phyloP scores from a whole-genome alignment of 352 stramenopile genomes.

The Phytophthora multivora region DNA sequence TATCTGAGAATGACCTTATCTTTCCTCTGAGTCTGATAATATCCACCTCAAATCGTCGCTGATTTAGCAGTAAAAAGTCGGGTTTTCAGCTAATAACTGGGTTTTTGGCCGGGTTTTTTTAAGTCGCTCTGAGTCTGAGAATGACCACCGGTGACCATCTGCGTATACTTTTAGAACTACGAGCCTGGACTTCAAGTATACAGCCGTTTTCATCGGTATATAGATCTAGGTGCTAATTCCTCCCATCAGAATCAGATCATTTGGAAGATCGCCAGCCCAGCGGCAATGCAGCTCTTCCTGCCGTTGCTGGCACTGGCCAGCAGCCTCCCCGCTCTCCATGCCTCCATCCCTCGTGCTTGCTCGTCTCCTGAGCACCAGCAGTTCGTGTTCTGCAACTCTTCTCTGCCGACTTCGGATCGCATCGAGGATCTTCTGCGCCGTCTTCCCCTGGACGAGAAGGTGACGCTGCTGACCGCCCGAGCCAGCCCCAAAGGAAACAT shows the following conservation, averaged over 20 bases:
- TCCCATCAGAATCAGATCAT: slow-evolving; percentile 4
- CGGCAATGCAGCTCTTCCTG: slow-evolving; percentile 2
- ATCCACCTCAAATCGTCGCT: too few species aligned
- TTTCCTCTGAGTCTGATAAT: too few species aligned
- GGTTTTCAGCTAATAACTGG: too few species aligned
- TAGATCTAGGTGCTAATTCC: background rate
- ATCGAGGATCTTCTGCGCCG: slow-evolving; percentile 78
- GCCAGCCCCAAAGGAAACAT: slow-evolving; percentile 77
- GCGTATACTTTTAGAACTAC: too few species aligned
- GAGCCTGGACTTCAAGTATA: too few species aligned
- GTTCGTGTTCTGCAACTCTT: slow-evolving; percentile 83
- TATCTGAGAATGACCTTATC: too few species aligned
- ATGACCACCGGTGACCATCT: too few species aligned
- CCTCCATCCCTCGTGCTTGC: slow-evolving; percentile 68
- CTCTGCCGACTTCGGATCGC: slow-evolving; percentile 56
- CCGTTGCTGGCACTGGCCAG: background rate
- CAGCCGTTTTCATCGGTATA: too few species aligned
- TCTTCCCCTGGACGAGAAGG: slow-evolving; percentile 76
- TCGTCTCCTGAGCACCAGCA: slow-evolving; percentile 25
- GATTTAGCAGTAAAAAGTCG: too few species aligned
- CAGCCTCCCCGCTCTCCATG: background rate
- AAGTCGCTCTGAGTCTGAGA: too few species aligned
- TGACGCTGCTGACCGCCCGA: slow-evolving; percentile 68
- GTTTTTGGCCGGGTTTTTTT: too few species aligned
- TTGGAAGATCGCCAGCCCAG: background rate